phyloP scores from a whole-genome alignment of 1,139 yeast genomes.

The Geotrichum fermentans region DNA sequence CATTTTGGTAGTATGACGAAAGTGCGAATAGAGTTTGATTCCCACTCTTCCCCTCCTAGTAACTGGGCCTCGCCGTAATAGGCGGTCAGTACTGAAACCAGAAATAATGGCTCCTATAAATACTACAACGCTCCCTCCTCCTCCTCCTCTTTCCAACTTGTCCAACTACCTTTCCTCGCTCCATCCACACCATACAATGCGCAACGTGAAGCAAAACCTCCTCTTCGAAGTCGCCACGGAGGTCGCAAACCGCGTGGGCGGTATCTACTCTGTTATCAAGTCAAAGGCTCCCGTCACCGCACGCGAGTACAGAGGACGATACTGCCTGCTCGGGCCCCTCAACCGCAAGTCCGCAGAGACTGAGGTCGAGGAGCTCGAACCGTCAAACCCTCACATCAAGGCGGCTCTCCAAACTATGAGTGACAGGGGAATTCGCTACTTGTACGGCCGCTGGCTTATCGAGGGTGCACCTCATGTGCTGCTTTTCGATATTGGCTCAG shows the following conservation, averaged over 20 bases:
- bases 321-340: conserved; percentile 82
- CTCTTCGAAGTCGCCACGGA: conserved; percentile 95
- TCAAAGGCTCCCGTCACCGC: conserved; percentile 96
- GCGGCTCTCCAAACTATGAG: conserved; percentile 57
- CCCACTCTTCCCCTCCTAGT: no score
- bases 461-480: conserved; percentile 96
- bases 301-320: conserved; percentile 85
- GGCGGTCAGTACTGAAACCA: no score
- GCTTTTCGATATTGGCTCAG: conserved; percentile 79
- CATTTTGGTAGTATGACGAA: no score
- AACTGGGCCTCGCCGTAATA: no score
- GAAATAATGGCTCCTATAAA: no score
- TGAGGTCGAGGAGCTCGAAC: conserved; percentile 82
- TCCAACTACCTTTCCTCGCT: background rate
- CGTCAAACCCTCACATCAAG: conserved; percentile 57
- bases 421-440: conserved; percentile 71
- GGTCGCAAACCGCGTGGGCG: conserved; percentile 96
- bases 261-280: conserved; percentile 92
- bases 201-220: conserved; percentile 63
- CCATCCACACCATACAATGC: conserved; percentile 23
- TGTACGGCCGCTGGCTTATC: conserved; percentile 94
- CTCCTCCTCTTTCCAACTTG: background rate
- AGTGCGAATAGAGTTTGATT: no score
- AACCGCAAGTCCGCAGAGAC: conserved; percentile 77
- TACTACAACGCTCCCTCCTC: background rate